Base-by-base conservation (phyloP, 495 filamentous ascomycete species). In the Tricharina praecox region DNA sequence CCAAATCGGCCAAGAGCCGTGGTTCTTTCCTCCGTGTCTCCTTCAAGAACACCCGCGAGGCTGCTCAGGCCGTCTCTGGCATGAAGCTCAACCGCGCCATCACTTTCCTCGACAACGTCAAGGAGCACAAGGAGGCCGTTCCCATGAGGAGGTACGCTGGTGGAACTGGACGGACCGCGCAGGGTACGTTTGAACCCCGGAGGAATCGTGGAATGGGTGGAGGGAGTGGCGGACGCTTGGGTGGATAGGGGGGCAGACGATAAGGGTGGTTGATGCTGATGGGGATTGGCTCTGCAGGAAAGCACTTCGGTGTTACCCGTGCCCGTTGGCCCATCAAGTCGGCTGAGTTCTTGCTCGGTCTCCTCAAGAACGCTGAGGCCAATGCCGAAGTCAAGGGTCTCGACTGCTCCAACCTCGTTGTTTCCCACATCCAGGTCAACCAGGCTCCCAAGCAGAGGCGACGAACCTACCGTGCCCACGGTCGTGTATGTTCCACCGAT, bases 351-450 rank as follows among this genome's bases (percentile, higher is more conserved):
- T 76, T 99, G 51, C 77, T 94, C 66, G 81, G 81, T 63, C 81
- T 99, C 52, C 83, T 99, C 60, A 93, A 87, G 77, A 99, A 99
- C 70, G 90, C 90, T 49, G 90, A 95, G 76, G 81, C 90, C 70
- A 99, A 99, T 70, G 90, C 90, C 64, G 92, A 96, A 61, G 82
- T 83, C 68, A 96, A 96, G 77, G 90, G 92, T 66, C 85, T 99
- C 59, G 90, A 99, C 70, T 95, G 85, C 60, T 76, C 78, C 71
- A 92, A 86, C 73, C 75, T 99, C 54, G 71, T 94, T 62, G 82
- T 99, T 67, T 92, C 93, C 81, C 90, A 93, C 76, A 96, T 99
- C 71, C 90, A 96, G 71, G 92, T 96, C 73, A 96, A 96, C 78
- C 90, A 99, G 74, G 90, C 90, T 51, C 90, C 90, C 61, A 95